Evolutionary conservation across 345 rosid genomes (phyloP).

Genomic region (Odontarrhena argentea): DNA sequence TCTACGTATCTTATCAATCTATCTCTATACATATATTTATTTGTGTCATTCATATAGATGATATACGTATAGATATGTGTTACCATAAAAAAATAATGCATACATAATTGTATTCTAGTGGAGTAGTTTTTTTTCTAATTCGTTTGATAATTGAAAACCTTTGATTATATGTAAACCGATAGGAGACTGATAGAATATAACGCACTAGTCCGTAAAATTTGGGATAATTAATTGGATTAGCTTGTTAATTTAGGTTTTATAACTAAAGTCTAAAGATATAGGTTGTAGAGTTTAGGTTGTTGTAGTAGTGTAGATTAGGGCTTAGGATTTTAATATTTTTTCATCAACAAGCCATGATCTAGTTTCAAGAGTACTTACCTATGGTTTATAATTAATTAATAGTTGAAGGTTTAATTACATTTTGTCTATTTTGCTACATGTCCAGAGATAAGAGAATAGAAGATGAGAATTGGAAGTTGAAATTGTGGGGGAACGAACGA

Average conservation of each 20-base stretch:
- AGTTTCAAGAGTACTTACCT: no score
- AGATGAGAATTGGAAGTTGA: conserved; percentile 17
- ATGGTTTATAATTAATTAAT: no score
- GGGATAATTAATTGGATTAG: background rate
- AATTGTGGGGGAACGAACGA: conserved; percentile 22
- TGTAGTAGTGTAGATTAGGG: background rate
- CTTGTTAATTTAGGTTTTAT: background rate
- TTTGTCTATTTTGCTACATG: no score
- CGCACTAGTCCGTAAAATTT: background rate
- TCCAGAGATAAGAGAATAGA: conserved; percentile 12
- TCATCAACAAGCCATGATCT: no score
- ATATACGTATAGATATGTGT: conserved; percentile 12
- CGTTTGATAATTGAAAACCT: background rate
- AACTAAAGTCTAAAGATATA: background rate
- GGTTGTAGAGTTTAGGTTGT: background rate
- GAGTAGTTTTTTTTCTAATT: no score
- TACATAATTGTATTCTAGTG: no score
- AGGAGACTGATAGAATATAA: background rate
- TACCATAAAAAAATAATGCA: conserved; percentile 4
- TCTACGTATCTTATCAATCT: conserved; percentile 22
- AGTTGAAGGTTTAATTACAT: no score
- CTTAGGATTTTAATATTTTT: no score
- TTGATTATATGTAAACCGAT: no score
- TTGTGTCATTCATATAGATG: background rate
- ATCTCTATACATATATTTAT: background rate